A percentile compares a stretch with the other conserved stretches of the same genome.
Evolutionary conservation across 176 grass and related monocot genomes (phyloP).

Genomic region (Rhynchospora breviuscula): DNA sequence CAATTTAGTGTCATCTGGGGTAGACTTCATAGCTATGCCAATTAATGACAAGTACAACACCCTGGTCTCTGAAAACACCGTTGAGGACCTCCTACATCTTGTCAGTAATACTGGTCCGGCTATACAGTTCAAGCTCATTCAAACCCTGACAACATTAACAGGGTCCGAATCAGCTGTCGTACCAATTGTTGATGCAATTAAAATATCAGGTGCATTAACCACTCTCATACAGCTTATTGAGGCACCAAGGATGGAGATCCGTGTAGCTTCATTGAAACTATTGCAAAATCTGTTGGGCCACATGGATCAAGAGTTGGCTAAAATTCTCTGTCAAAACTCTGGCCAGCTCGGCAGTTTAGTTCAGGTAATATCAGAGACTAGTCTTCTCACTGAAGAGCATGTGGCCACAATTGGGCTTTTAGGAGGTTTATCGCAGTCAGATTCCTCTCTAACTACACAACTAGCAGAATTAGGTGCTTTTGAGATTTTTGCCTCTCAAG

Average conservation of each 20-base stretch:
- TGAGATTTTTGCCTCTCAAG: slow-evolving; percentile 38
- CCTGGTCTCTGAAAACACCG: slow-evolving; percentile 58
- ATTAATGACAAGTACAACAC: slow-evolving; percentile 40
- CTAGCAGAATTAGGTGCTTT: slow-evolving; percentile 63
- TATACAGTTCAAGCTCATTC: slow-evolving; percentile 69
- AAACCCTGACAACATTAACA: slow-evolving; percentile 42
- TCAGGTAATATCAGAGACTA: slow-evolving; percentile 28
- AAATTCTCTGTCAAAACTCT: slow-evolving; percentile 46
- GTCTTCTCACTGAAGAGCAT: slow-evolving; percentile 45
- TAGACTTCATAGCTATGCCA: slow-evolving; percentile 38
- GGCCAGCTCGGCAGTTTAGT: slow-evolving; percentile 55
- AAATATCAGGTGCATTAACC: slow-evolving; percentile 60
- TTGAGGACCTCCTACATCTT: slow-evolving; percentile 65
- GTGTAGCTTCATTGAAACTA: slow-evolving; percentile 48
- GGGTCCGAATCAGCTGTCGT: slow-evolving; percentile 33
- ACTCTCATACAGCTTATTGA: slow-evolving; percentile 69
- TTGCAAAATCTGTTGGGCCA: slow-evolving; percentile 51
- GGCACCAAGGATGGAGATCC: slow-evolving; percentile 50
- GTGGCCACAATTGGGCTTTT: slow-evolving; percentile 56
- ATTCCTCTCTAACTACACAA: slow-evolving; percentile 40
- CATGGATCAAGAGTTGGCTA: slow-evolving; percentile 54
- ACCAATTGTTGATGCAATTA: slow-evolving; percentile 57
- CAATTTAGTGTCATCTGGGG: slow-evolving; percentile 53
- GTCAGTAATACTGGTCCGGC: slow-evolving; percentile 62
- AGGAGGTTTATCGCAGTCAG: slow-evolving; percentile 51